Conservation (phyloP, 192 early-diverging fungal species). For the Entomortierella parvispora region DNA sequence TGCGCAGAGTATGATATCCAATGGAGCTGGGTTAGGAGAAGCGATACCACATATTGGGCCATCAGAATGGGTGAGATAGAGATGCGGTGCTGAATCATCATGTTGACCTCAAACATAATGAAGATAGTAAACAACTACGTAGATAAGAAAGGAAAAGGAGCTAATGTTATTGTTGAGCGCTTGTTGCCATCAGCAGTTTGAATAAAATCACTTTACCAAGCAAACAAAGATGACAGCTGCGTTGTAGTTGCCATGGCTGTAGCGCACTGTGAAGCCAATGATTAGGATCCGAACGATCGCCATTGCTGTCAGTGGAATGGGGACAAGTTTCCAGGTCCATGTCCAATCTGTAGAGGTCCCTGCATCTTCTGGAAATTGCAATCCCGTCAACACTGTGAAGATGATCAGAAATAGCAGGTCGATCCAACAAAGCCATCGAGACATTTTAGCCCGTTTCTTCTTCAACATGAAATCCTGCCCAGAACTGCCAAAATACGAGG, state of each 20-base stretch:
- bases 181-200: not conserved
- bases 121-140: constrained; percentile 30
- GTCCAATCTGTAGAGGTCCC: not conserved
- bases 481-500: constrained; percentile 42
- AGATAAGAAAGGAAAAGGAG: not conserved
- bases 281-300: constrained; percentile 12
- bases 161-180: not conserved
- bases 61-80: constrained; percentile 4
- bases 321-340: constrained; percentile 23
- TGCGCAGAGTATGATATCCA: constrained; percentile 47
- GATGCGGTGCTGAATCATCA: constrained; percentile 29
- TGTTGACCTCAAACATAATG: constrained; percentile 43
- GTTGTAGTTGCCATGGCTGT: constrained; percentile 47
- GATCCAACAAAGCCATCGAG: constrained; percentile 25
- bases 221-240: constrained; percentile 37
- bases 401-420: constrained; percentile 12
- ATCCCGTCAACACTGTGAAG: constrained; percentile 6
- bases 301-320: constrained; percentile 19
- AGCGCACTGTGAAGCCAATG: constrained; percentile 34
- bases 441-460: constrained; percentile 19
- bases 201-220: constrained; percentile 13
- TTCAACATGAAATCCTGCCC: constrained; percentile 46
- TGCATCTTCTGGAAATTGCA: not conserved
- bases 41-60: constrained; percentile 26
- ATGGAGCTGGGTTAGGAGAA: constrained; percentile 35